Conservation (phyloP, 306 rosid genomes). For the Inga oerstediana region DNA sequence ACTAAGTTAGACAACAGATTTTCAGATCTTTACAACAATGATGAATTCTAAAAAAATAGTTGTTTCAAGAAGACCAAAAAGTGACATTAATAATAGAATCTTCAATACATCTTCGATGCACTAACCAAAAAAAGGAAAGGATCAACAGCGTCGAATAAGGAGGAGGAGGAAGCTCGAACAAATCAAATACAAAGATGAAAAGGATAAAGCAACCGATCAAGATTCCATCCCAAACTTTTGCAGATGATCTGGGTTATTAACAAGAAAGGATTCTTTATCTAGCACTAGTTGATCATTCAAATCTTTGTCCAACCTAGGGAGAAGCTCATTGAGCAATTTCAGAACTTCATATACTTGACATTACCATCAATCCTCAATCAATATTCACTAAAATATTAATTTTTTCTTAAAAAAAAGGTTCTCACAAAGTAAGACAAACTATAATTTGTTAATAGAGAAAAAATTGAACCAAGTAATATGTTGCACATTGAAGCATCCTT, state of each 20-base stretch:
- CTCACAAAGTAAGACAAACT: conserved; percentile 14
- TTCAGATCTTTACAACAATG: no score
- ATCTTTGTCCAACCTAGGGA: conserved; percentile 66
- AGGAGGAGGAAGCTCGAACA: no score
- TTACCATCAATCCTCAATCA: conserved; percentile 6
- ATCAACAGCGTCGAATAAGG: no score
- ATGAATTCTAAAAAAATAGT: no score
- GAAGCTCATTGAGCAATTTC: conserved; percentile 84
- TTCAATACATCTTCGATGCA: no score
- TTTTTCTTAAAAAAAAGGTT: neutral
- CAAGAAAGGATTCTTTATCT: conserved; percentile 69
- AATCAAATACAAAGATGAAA: no score
- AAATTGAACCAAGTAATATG: neutral
- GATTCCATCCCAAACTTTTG: conserved; percentile 69
- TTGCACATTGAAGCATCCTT: neutral
- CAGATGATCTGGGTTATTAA: conserved; percentile 59
- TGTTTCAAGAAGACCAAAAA: no score
- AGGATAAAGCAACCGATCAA: no score
- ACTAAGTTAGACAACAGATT: no score
- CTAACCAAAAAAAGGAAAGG: no score
- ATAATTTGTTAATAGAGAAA: neutral
- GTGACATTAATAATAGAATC: no score
- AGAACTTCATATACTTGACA: conserved; percentile 77
- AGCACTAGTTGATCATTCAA: conserved; percentile 50
- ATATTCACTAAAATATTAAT: neutral